phyloP scores from a whole-genome alignment of 2,329 filamentous ascomycete genomes.

The Hymenoscyphus linearis region DNA sequence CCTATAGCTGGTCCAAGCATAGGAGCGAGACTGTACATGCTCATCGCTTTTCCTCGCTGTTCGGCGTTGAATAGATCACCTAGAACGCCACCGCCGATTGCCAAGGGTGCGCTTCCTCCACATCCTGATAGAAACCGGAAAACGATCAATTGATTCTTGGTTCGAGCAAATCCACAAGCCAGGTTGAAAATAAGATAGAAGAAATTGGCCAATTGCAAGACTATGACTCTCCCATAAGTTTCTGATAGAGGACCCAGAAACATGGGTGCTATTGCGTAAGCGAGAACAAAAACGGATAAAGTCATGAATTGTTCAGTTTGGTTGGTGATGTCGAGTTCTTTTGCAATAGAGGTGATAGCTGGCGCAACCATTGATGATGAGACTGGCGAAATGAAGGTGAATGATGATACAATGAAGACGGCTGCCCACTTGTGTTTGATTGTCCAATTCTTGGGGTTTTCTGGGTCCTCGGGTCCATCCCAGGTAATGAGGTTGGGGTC shows the following conservation, averaged over 20 bases:
- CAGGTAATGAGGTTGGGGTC: conserved; percentile 17
- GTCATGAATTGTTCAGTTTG: conserved; percentile 42
- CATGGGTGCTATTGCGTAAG: conserved; percentile 39
- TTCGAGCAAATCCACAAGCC: conserved; percentile 40
- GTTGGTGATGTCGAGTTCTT: conserved; percentile 45
- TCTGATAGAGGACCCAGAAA: conserved; percentile 58
- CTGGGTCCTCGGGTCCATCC: conserved; percentile 17
- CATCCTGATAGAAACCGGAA: conserved; percentile 42
- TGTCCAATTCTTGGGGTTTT: conserved; percentile 13
- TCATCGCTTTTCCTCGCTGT: conserved; percentile 38
- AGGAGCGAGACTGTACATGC: conserved; percentile 26
- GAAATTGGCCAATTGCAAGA: conserved; percentile 40
- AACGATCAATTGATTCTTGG: conserved; percentile 38
- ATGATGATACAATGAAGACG: conserved; percentile 42
- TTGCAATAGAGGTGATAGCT: conserved; percentile 43
- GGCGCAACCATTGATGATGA: conserved; percentile 49
- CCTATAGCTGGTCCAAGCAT: conserved; percentile 30
- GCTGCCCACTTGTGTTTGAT: conserved; percentile 39
- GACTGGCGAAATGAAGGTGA: conserved; percentile 46
- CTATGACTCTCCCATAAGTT: conserved; percentile 38
- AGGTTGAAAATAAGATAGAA: conserved; percentile 50
- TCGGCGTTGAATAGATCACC: conserved; percentile 42
- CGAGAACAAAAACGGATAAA: conserved; percentile 40
- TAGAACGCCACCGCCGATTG: conserved; percentile 39
- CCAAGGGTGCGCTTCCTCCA: conserved; percentile 41